These are phyloP conservation scores for Candida sp. DNA, from an alignment of 1,139 yeast genomes.

Conservation along the genomic window DNA sequence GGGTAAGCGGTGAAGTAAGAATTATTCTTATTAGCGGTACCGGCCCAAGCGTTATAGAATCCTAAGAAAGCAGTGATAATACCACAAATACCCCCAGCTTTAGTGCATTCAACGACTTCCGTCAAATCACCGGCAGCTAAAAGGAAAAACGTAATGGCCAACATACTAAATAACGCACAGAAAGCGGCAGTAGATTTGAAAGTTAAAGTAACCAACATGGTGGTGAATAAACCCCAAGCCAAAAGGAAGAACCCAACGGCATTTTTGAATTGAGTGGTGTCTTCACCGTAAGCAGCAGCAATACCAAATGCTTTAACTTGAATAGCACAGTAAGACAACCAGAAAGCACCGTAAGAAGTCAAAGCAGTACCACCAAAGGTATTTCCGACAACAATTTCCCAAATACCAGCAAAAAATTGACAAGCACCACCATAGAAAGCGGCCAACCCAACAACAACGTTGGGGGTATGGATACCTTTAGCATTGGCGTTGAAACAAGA, in stretches of 20 bases:
- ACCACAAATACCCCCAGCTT: conserved; percentile 75
- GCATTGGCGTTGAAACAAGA: conserved; percentile 41
- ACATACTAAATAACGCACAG: conserved; percentile 47
- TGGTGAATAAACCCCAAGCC: conserved; percentile 69
- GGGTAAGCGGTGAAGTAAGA: conserved; percentile 30
- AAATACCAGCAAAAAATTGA: conserved; percentile 62
- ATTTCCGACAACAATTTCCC: conserved; percentile 65
- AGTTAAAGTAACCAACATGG: conserved; percentile 54
- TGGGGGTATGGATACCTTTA: conserved; percentile 32
- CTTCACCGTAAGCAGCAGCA: conserved; percentile 43
- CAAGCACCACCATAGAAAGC: conserved; percentile 59
- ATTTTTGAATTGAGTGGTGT: conserved; percentile 40
- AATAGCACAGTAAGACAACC: conserved; percentile 65
- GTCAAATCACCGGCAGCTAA: conserved; percentile 56
- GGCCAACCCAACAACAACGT: conserved; percentile 40
- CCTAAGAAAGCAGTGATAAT: conserved; percentile 59
- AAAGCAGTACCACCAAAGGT: conserved; percentile 65
- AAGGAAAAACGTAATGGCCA: conserved; percentile 54
- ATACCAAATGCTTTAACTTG: conserved; percentile 55
- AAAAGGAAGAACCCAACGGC: conserved; percentile 59
- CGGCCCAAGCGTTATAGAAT: conserved; percentile 49
- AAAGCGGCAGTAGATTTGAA: conserved; percentile 65
- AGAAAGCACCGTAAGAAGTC: conserved; percentile 72
- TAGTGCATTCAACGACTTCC: conserved; percentile 40
- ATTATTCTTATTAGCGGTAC: conserved; percentile 23